These are phyloP conservation scores for Platanthera zijinensis DNA, from an alignment of 106 monocot genomes.

Conservation along the genomic window DNA sequence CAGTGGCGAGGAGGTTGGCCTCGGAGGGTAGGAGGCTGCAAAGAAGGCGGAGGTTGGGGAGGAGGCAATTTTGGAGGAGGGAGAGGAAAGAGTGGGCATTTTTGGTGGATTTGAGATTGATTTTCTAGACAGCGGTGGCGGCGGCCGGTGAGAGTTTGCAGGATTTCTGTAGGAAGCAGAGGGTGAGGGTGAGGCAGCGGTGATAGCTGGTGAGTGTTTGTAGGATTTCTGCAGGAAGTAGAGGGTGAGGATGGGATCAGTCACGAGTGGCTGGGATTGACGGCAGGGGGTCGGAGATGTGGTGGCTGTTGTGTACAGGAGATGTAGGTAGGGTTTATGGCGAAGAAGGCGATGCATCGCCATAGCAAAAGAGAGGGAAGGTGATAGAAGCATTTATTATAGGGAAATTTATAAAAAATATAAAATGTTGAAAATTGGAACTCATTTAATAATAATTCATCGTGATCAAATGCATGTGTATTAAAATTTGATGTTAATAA, in stretches of 20 bases:
- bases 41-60: conserved; percentile 11
- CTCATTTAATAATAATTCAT: too few relatives aligned
- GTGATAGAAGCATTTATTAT: too few relatives aligned
- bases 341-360: conserved; percentile 7
- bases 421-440: too few relatives aligned
- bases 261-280: too few relatives aligned
- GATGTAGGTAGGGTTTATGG: background rate
- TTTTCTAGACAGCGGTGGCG: conserved; percentile 15
- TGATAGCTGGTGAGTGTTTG: background rate
- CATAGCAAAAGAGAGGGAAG: too few relatives aligned
- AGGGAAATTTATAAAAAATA: too few relatives aligned
- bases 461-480: too few relatives aligned
- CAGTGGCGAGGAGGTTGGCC: background rate
- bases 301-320: too few relatives aligned
- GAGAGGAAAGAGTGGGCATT: conserved; percentile 18
- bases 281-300: too few relatives aligned
- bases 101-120: conserved; percentile 21
- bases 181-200: conserved; percentile 9
- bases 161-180: conserved; percentile 23
- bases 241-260: too few relatives aligned
- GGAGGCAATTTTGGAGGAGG: conserved; percentile 18
- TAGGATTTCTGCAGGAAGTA: background rate
- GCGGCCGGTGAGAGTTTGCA: conserved; percentile 21
- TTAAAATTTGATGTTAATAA: too few relatives aligned
- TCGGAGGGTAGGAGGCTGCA: too few relatives aligned